Conservation (phyloP, 371 early-diverging fungal species). For the Chytridiales sp. region DNA sequence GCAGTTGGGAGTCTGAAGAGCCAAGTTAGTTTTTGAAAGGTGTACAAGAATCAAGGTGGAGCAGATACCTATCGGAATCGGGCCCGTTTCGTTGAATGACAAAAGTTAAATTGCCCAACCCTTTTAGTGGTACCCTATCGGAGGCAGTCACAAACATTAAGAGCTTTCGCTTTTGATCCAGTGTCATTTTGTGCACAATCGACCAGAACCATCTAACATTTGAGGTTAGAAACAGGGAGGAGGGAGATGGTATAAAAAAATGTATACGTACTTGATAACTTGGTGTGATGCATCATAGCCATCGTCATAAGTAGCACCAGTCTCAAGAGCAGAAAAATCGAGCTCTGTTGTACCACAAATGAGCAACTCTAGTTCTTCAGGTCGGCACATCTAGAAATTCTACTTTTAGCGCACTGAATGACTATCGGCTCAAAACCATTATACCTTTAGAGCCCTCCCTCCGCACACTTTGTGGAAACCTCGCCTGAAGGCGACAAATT, state of each 20-base stretch:
- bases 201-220: slow-evolving; percentile 81
- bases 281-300: slow-evolving; percentile 68
- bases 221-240: background rate
- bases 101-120: slow-evolving; percentile 85
- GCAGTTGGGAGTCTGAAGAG: slow-evolving; percentile 69
- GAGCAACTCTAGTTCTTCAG: slow-evolving; percentile 66
- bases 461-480: slow-evolving; percentile 82
- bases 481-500: slow-evolving; percentile 77
- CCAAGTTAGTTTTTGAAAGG: background rate
- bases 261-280: slow-evolving; percentile 56
- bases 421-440: slow-evolving; percentile 31
- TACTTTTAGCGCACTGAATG: too few relatives aligned
- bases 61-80: slow-evolving; percentile 76
- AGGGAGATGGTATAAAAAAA: background rate
- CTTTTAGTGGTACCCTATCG: slow-evolving; percentile 95
- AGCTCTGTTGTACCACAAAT: slow-evolving; percentile 61
- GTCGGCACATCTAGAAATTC: slow-evolving; percentile 50
- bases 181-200: slow-evolving; percentile 77
- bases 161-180: slow-evolving; percentile 86
- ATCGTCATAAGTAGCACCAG: slow-evolving; percentile 80
- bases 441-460: slow-evolving; percentile 61
- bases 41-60: background rate
- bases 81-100: slow-evolving; percentile 97
- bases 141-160: slow-evolving; percentile 97
- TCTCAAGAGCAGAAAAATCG: slow-evolving; percentile 55